These are phyloP conservation scores for Daldinia loculata DNA, from an alignment of 495 filamentous ascomycete genomes.

Conservation along the genomic window DNA sequence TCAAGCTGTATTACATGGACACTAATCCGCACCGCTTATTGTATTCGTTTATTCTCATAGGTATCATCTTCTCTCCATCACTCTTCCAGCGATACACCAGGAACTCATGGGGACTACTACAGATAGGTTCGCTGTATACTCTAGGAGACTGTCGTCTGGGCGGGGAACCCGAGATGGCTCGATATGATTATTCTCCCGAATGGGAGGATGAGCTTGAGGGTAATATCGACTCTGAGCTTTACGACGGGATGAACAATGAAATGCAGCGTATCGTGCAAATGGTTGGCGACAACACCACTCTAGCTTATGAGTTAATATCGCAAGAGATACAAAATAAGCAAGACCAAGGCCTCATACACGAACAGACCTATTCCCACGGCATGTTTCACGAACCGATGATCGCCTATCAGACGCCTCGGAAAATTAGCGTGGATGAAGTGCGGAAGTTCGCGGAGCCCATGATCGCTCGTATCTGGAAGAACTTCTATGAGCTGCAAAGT, in stretches of 20 bases:
- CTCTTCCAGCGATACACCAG: not conserved
- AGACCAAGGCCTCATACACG: not conserved
- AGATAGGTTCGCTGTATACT: not conserved
- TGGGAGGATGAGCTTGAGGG: not conserved
- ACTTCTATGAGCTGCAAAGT: not conserved
- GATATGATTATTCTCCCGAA: not conserved
- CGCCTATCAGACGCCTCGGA: not conserved
- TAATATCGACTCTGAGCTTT: not conserved
- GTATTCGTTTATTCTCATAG: not conserved
- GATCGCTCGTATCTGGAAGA: not conserved
- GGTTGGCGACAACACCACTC: not conserved
- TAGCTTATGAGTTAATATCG: not conserved
- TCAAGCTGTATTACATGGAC: not conserved
- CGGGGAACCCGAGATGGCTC: not conserved
- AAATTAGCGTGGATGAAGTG: not conserved
- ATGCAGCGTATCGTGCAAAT: not conserved
- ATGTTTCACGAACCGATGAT: not conserved
- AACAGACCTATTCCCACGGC: not conserved
- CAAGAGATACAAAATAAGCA: not conserved
- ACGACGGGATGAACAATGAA: not conserved
- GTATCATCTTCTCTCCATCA: not conserved
- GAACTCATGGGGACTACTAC: not conserved
- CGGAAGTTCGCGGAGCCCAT: not conserved
- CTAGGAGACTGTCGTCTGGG: not conserved
- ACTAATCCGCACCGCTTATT: not conserved